Base-by-base conservation (phyloP, 1,284 basidiomycete species). In the Sanghuangporus weigelae region DNA sequence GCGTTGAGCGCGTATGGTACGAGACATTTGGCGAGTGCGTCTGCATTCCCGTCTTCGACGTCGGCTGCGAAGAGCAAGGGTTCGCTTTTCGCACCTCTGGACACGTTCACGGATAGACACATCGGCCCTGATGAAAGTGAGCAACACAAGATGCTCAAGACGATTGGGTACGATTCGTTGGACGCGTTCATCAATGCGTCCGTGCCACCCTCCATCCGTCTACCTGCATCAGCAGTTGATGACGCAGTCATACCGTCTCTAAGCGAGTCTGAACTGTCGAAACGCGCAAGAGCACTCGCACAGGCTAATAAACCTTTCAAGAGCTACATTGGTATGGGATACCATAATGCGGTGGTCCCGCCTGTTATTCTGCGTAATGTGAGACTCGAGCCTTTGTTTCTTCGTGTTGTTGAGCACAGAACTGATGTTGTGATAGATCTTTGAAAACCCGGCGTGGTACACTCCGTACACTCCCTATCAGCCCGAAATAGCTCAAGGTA, bases 381-480 rank as follows among this genome's bases (percentile, higher is more conserved):
- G 69, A 67, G 85, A 31, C 26, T 31, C 26, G 26, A 31, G 26
- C 26, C 5, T 74, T 31, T 26, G 72, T 44, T 44, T 59, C 59
- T 10, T 66, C 14, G 60, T 59, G 36, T 44, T 49, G 12, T 64
- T 35, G 11, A 14, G 36, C 62, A 26, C 14, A 12, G 26, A 23
- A 23, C 36, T 40, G n/a, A 48, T 42, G 21, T 53, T 57, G 40
- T 55, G 58, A 14, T 67, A 95, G 93, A 79, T 96, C 67, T 89
- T 95, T 79, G 96, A 99, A 77, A 98, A 97, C 74, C 96, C 96
- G 26, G 93, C 90, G 10, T 99, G 96, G 96, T 98, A 98, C 77
- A 98, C 96, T 2, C 94, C 93, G 57, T 98, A 98, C 76, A 98
- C 95, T 2, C 96, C 96, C 1, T 92, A 91, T 73, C 93, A 96